Conservation (phyloP, 129 eudicot species). For the Scalesia atractyloides region DNA sequence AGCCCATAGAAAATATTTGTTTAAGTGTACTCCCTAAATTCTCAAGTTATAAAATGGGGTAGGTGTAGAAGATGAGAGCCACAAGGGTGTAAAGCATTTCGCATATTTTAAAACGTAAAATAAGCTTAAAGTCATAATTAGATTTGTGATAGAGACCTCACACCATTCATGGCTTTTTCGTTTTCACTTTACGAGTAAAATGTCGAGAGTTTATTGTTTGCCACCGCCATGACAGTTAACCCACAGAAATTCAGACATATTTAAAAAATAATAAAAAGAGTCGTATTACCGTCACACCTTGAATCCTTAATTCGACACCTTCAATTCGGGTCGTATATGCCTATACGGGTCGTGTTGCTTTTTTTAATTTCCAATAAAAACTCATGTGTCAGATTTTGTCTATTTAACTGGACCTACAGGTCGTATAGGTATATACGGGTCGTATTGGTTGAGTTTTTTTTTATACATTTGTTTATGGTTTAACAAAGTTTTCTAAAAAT, state of each 20-base stretch:
- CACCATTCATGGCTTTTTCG: conserved; percentile 34
- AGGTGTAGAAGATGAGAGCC: not conserved
- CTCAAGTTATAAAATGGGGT: not conserved
- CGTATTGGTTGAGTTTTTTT: no score
- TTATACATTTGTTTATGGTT: no score
- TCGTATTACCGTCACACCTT: no score
- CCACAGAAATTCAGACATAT: not conserved
- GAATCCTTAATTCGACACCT: no score
- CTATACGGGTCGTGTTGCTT: no score
- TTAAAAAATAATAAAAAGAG: no score
- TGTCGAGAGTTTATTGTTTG: conserved; percentile 11
- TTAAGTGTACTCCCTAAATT: not conserved
- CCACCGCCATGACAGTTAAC: not conserved
- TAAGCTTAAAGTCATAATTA: conserved; percentile 6
- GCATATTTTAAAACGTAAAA: not conserved
- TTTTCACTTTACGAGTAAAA: conserved; percentile 15
- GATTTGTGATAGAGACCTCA: conserved; percentile 20
- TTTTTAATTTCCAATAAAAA: no score
- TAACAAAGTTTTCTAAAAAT: no score
- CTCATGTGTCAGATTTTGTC: no score
- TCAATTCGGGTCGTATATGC: no score
- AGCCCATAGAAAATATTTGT: not conserved
- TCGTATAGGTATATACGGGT: no score
- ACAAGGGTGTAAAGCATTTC: conserved; percentile 9
- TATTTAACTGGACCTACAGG: no score